Conservation (phyloP, 768 basidiomycete species). For the Leccinum subtestaceum region DNA sequence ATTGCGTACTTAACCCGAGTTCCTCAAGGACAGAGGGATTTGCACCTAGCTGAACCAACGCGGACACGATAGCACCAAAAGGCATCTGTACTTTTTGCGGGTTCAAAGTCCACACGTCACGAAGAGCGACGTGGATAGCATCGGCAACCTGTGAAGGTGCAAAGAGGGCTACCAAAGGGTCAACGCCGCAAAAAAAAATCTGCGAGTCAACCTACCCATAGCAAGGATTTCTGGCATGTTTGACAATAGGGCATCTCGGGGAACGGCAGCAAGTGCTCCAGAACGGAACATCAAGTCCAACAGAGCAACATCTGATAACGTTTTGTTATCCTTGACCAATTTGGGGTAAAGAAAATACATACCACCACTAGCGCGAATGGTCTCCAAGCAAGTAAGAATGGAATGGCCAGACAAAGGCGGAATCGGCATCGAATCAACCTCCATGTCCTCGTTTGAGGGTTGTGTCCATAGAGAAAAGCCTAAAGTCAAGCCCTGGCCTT, state of each 20-base stretch:
- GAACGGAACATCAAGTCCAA: slow-evolving; percentile 41
- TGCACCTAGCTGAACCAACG: slow-evolving; percentile 47
- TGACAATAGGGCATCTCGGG: slow-evolving; percentile 26
- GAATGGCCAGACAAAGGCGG: slow-evolving; percentile 21
- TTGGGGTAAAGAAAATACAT: slow-evolving; percentile 11
- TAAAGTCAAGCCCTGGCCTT: slow-evolving; percentile 14
- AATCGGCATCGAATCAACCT: slow-evolving; percentile 14
- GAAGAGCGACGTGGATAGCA: slow-evolving; percentile 35
- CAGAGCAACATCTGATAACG: slow-evolving; percentile 37
- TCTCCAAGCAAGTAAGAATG: slow-evolving; percentile 32
- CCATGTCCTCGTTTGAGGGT: slow-evolving; percentile 20
- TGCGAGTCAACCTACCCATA: slow-evolving; percentile 34
- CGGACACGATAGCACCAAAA: slow-evolving; percentile 34
- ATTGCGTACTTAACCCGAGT: slow-evolving; percentile 30
- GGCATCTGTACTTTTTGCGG: slow-evolving; percentile 27
- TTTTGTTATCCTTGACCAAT: not conserved
- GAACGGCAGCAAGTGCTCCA: slow-evolving; percentile 38
- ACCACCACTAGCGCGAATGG: slow-evolving; percentile 35
- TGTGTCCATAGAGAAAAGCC: slow-evolving; percentile 35
- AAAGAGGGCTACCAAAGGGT: slow-evolving; percentile 17
- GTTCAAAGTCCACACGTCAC: slow-evolving; percentile 31
- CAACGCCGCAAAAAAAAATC: slow-evolving; percentile 3
- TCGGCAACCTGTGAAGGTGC: slow-evolving; percentile 27
- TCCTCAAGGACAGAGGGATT: slow-evolving; percentile 33
- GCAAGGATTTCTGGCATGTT: slow-evolving; percentile 42